A percentile compares a stretch with the other conserved stretches of the same genome.
phyloP scores from a whole-genome alignment of 495 filamentous ascomycete genomes.

The Talaromyces thailandensis region DNA sequence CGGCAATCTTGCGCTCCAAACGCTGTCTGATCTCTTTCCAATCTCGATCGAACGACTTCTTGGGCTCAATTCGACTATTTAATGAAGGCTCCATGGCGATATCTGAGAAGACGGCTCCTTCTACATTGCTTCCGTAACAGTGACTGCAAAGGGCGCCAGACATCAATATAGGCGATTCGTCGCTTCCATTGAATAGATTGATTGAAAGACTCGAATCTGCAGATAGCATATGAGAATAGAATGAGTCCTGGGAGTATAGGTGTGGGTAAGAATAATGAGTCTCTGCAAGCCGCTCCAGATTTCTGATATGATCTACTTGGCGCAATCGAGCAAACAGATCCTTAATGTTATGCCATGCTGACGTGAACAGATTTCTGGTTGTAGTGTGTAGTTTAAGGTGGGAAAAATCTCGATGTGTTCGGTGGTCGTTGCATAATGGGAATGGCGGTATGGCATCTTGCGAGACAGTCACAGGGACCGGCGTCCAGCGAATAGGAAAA shows the following conservation, averaged over 20 bases:
- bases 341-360: not conserved
- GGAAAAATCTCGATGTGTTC: not conserved
- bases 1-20: conserved; percentile 5
- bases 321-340: not conserved
- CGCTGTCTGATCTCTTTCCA: conserved; percentile 8
- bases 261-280: not conserved
- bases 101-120: not conserved
- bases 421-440: not conserved
- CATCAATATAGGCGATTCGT: not conserved
- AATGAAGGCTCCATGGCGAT: conserved; percentile 1
- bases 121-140: conserved; percentile 7
- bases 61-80: not conserved
- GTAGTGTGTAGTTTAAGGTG: not conserved
- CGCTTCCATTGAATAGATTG: not conserved
- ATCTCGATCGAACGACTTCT: conserved; percentile 4
- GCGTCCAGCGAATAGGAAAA: conserved; percentile 3
- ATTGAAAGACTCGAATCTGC: not conserved
- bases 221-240: not conserved
- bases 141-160: not conserved
- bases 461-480: not conserved
- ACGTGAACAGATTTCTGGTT: not conserved
- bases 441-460: not conserved
- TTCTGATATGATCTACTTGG: not conserved
- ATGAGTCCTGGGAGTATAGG: not conserved
- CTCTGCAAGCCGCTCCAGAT: not conserved